phyloP scores from a whole-genome alignment of 2,329 filamentous ascomycete species.

The Zasmidium angulare region DNA sequence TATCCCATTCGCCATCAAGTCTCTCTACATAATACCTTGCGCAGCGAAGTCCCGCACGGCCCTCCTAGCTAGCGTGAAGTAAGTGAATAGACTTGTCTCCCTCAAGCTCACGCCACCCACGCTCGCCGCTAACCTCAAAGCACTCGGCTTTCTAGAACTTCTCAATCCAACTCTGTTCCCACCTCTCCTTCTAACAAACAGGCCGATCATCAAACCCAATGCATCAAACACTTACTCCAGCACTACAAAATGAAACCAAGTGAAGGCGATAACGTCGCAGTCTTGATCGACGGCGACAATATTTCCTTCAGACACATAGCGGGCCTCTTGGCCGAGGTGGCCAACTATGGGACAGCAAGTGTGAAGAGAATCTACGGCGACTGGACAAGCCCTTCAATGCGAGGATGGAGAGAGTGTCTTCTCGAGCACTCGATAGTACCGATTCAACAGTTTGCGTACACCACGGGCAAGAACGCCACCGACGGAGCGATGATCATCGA shows the following conservation, averaged over 20 bases:
- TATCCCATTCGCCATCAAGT: too few species aligned
- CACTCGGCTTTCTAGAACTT: too few species aligned
- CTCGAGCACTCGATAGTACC: constrained; percentile 29
- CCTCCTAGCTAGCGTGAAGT: too few species aligned
- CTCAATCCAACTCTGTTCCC: too few species aligned
- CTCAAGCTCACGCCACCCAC: too few species aligned
- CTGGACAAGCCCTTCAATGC: constrained; percentile 28
- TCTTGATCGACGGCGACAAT: constrained; percentile 5
- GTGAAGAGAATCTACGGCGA: constrained; percentile 35
- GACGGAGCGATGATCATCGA: constrained; percentile 39
- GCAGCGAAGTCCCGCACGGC: too few species aligned
- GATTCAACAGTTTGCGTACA: constrained; percentile 35
- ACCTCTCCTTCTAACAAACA: too few species aligned
- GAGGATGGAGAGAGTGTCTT: constrained; percentile 27
- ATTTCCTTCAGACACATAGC: constrained; percentile 1
- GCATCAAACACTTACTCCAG: not conserved
- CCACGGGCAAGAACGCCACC: constrained; percentile 34
- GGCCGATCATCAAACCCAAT: not conserved
- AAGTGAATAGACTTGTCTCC: too few species aligned
- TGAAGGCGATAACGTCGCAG: not conserved
- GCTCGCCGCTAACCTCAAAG: too few species aligned
- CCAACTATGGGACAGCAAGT: constrained; percentile 35
- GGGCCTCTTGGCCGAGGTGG: constrained; percentile 33
- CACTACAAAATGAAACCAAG: not conserved
- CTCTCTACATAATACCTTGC: too few species aligned